These are phyloP conservation scores for Eimeria acervulina DNA, from an alignment of 169 alveolate genomes.

Conservation along the genomic window DNA sequence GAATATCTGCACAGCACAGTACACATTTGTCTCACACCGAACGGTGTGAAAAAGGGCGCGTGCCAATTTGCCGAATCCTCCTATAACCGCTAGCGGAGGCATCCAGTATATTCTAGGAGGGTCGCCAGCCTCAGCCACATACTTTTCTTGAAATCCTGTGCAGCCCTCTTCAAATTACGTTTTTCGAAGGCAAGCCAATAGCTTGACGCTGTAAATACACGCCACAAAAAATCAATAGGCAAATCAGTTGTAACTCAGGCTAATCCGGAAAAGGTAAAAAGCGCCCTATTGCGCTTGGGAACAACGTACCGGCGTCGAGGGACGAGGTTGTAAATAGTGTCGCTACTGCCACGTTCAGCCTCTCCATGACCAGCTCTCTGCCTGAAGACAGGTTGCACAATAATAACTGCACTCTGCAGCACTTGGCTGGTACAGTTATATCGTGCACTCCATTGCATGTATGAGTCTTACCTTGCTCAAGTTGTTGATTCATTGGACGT, in stretches of 20 bases:
- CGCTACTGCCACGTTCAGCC: slow-evolving; percentile 54
- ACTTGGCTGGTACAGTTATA: neutral
- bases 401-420: neutral
- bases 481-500: neutral
- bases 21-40: neutral
- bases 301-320: slow-evolving; percentile 6
- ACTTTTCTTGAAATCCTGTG: slow-evolving; percentile 32
- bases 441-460: neutral
- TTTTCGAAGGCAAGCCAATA: slow-evolving; percentile 67
- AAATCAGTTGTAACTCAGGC: neutral
- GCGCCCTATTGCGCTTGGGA: neutral
- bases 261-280: neutral
- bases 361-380: slow-evolving; percentile 15
- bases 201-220: slow-evolving; percentile 9
- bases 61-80: neutral
- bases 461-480: slow-evolving; percentile 32
- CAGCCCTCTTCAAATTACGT: slow-evolving; percentile 24
- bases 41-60: too few species aligned
- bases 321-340: slow-evolving; percentile 54
- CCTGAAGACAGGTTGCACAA: neutral
- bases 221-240: neutral
- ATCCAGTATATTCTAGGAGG: neutral
- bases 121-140: neutral
- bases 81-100: neutral
- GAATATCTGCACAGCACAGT: slow-evolving; percentile 24